A percentile compares a stretch with the other conserved stretches of the same genome.
Conservation (phyloP, 768 basidiomycete species). For the Hortiboletus flavorubellus region DNA sequence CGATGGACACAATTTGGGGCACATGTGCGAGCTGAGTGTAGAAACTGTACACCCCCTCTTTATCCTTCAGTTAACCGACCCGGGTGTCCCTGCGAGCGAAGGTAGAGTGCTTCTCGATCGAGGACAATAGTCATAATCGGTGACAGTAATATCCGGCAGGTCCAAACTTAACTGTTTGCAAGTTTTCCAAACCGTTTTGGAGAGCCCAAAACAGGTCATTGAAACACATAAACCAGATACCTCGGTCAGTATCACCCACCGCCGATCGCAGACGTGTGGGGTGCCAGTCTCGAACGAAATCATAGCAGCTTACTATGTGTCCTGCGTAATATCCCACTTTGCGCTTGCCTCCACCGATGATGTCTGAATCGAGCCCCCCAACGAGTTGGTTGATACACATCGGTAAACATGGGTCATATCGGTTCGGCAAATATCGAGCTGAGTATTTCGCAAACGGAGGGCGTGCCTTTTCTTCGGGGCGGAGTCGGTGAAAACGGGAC, state of each 20-base stretch:
- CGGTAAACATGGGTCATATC: constrained; percentile 38
- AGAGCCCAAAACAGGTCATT: constrained; percentile 71
- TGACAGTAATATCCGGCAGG: too few relatives aligned
- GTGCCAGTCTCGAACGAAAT: background rate
- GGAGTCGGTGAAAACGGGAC: constrained; percentile 4
- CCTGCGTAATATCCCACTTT: constrained; percentile 53
- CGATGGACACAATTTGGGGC: too few relatives aligned
- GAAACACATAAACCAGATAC: constrained; percentile 57
- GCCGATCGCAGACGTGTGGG: constrained; percentile 48
- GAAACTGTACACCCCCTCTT: too few relatives aligned
- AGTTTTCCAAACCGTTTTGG: constrained; percentile 61
- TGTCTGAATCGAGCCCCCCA: constrained; percentile 17
- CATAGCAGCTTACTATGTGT: constrained; percentile 45
- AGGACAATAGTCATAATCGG: too few relatives aligned
- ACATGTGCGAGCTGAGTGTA: too few relatives aligned
- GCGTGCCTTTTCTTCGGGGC: background rate
- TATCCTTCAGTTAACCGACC: too few relatives aligned
- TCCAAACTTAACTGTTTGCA: constrained; percentile 20
- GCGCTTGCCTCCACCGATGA: constrained; percentile 23
- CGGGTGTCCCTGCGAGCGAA: too few relatives aligned
- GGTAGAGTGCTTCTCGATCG: too few relatives aligned
- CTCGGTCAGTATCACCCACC: constrained; percentile 71
- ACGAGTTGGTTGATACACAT: constrained; percentile 40
- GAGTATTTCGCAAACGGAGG: constrained; percentile 36
- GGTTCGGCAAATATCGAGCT: constrained; percentile 33